Evolutionary conservation across 164 flowering plant genomes (phyloP), one percentile per base, ranked within the genome.

Genomic region (Stephania cephalantha): DNA sequence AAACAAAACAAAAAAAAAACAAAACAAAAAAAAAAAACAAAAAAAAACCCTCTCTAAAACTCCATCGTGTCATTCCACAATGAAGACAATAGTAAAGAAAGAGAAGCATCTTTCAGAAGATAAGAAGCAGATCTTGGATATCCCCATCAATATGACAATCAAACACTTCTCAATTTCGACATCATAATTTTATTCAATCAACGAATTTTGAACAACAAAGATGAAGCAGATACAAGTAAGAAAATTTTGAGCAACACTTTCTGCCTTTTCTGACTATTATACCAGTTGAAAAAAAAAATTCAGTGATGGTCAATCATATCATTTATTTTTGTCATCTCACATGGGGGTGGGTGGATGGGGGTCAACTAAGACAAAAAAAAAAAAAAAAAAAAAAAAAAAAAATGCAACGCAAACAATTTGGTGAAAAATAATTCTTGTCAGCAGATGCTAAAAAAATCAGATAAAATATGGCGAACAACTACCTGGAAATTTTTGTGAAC

Each of bases 401-500:
- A 18, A 61, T 61, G 66, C 66, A 18, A 20, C 1, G 22, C 25
- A 18, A 61, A 61, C 22, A 61, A 61, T n/a, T 61, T 61, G 25
- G 66, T 20, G 20, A 58, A 58, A 18, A 18, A 18, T 18, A 18
- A 58, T 58, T 15, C 18, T 4, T n/a, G 18, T 15, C 5, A 5
- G 64, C 6, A n/a, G 2, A 25, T 4, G 66, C 8, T 0, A 61
- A 20, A 61, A 18, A 35, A 35, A 35, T 35, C 42, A 35, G 42
- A 35, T 35, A 35, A 35, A 35, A 35, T 35, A 35, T 35, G 42
- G 42, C n/a, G 29, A 74, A 67, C 73, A 81, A 7, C 79, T 53
- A 96, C 99, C 98, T 94, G 99, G 86, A 96, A 96, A 83, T 86
- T 92, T 81, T 91, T 92, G 87, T 96, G 99, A 72, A 94, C 99